Percentiles rank a stretch among this genome's conserved stretches.
phyloP scores from a whole-genome alignment of 2,329 filamentous ascomycete species.

The Diaporthe batatas region DNA sequence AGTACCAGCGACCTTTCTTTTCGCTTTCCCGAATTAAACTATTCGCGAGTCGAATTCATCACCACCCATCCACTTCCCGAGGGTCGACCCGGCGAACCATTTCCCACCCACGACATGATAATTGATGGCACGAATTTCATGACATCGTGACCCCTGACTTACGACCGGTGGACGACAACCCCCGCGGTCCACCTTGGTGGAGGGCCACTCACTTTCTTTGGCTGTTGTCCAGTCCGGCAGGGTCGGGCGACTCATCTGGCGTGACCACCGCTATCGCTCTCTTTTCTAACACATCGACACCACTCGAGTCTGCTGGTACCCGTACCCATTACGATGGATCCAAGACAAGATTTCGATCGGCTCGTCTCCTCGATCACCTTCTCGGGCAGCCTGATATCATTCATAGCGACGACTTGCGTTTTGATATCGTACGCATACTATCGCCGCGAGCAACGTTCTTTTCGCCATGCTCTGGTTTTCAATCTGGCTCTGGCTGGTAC shows the following conservation, averaged over 20 bases:
- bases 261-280: slow-evolving; percentile 10
- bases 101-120: slow-evolving; percentile 14
- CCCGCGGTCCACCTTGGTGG: slow-evolving; percentile 24
- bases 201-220: slow-evolving; percentile 19
- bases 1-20: neutral
- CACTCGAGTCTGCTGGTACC: neutral
- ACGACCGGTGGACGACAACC: slow-evolving; percentile 9
- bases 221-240: slow-evolving; percentile 9
- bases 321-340: slow-evolving; percentile 33
- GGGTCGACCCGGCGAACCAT: neutral
- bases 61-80: neutral
- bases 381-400: slow-evolving; percentile 42
- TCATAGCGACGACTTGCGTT: slow-evolving; percentile 40
- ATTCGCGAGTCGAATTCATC: slow-evolving; percentile 28
- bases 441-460: slow-evolving; percentile 44
- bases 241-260: slow-evolving; percentile 17
- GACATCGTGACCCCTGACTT: slow-evolving; percentile 28
- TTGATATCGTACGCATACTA: slow-evolving; percentile 41
- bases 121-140: slow-evolving; percentile 25
- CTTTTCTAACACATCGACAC: neutral
- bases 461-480: slow-evolving; percentile 46
- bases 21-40: slow-evolving; percentile 5
- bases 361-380: slow-evolving; percentile 40
- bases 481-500: slow-evolving; percentile 46
- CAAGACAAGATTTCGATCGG: slow-evolving; percentile 24